Base-by-base conservation (phyloP, 139 green algal species). In the Tetradesmus obliquus region DNA sequence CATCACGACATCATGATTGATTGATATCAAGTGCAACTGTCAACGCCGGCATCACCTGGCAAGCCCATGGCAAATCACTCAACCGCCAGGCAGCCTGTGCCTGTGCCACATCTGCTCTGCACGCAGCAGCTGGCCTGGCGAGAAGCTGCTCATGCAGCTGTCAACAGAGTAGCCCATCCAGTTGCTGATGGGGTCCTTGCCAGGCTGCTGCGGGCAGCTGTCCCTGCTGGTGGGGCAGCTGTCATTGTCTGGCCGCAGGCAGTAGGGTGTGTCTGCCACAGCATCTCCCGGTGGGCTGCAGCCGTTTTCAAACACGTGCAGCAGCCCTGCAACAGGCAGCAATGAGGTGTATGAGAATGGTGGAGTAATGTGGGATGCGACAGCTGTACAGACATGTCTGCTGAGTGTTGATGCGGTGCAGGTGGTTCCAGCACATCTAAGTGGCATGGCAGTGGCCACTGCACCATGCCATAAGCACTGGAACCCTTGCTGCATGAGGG, bases 251-350 rank as follows among this genome's bases (percentile, higher is more conserved):
- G 82, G 82, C 15, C 10, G 54, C 51, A 60, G 32, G 55, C 82
- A 87, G 20, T 87, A 87, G 3, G 82, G 55, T 6, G 82, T 87
- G 82, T 87, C 82, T 8, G 72, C 82, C 19, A 87, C 82, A 7
- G 55, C 54, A 72, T 74, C 82, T 22, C 82, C 82, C 74, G 82
- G 82, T 19, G 82, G 82, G 13, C 60, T 60, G 24, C 82, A 87
- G n/a, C 82, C 82, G 51, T 87, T 87, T 32, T 87, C 82, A 87
- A 87, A 87, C 20, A 60, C 62, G 19, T 87, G 82, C n/a, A 87
- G 45, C 45, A 87, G 55, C 7, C 82, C 82, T 76, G 66, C 66
- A 19, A 24, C 15, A 76, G 17, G 19, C 62, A 72, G 62, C 10
- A 72, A 66, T 19, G 19, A 10, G 10, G 60, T 19, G 60, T 71